phyloP scores from a whole-genome alignment of 179 eudicot species.

The Spinacia oleracea region DNA sequence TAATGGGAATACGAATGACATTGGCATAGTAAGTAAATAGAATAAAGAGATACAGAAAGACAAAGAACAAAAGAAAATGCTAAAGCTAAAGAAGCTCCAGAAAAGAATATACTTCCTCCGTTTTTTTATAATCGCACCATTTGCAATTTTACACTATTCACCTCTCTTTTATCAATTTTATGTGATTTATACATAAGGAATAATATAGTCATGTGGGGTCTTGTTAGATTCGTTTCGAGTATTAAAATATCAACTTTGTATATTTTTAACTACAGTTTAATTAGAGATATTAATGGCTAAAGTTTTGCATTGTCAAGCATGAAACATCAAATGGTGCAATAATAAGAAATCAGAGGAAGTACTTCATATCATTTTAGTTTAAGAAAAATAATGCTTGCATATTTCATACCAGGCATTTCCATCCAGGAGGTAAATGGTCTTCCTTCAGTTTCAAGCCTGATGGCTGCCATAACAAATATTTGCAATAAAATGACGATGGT shows the following conservation, averaged over 20 bases:
- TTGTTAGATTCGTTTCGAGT: too few species aligned
- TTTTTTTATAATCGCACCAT: too few species aligned
- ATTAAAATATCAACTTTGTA: too few species aligned
- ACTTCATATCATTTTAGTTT: background rate
- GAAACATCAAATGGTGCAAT: too few species aligned
- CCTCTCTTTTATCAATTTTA: too few species aligned
- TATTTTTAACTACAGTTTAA: too few species aligned
- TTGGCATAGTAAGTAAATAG: background rate
- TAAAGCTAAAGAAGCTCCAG: background rate
- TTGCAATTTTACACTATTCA: too few species aligned
- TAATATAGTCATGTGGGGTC: too few species aligned
- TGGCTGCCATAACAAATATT: conserved; percentile 60
- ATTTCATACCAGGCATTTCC: conserved; percentile 80
- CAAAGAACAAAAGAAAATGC: background rate
- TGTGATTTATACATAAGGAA: too few species aligned
- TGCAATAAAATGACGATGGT: background rate
- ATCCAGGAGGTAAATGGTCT: conserved; percentile 83
- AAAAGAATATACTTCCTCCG: conserved; percentile 10
- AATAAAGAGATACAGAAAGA: background rate
- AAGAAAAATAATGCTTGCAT: conserved; percentile 6
- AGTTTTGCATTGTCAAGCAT: too few species aligned
- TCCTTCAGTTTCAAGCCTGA: conserved; percentile 87
- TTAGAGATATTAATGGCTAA: too few species aligned
- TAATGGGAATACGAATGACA: background rate
- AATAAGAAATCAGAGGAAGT: too few species aligned